These are phyloP conservation scores for Gyrodon lividus DNA, from an alignment of 768 basidiomycete species.

Conservation along the genomic window DNA sequence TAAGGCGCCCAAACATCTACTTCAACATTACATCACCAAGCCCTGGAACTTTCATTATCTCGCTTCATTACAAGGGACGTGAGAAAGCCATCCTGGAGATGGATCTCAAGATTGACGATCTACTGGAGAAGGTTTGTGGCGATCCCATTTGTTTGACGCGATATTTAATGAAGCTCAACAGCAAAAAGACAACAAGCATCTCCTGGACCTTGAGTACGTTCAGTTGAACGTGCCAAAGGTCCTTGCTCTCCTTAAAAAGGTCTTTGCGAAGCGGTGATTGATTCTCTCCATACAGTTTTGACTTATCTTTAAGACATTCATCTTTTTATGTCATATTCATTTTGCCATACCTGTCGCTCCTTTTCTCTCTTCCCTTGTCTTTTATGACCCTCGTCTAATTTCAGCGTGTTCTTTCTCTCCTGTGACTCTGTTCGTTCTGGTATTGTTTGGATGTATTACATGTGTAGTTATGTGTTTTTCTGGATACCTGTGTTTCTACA, in stretches of 20 bases:
- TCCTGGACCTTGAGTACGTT: conserved; percentile 96
- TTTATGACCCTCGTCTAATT: conserved; percentile 12
- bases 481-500: conserved; percentile 36
- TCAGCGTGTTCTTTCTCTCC: conserved; percentile 15
- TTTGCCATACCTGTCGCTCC: conserved; percentile 32
- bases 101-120: conserved; percentile 98
- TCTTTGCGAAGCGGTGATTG: conserved; percentile 80
- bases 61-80: conserved; percentile 96
- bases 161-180: conserved; percentile 35
- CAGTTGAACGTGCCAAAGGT: conserved; percentile 97
- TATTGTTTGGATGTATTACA: conserved; percentile 35
- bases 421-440: conserved; percentile 31
- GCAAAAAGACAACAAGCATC: conserved; percentile 99
- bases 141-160: neutral
- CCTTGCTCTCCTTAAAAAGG: conserved; percentile 87
- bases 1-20: conserved; percentile 94
- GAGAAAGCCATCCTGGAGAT: conserved; percentile 99
- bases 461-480: conserved; percentile 38
- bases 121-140: conserved; percentile 84
- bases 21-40: conserved; percentile 98
- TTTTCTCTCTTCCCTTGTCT: conserved; percentile 12
- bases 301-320: conserved; percentile 17
- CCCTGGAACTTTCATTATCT: conserved; percentile 98
- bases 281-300: conserved; percentile 4
- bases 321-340: conserved; percentile 34